Evolutionary conservation across 1,284 basidiomycete genomes (phyloP).

Genomic region (Wallemia mellicola): DNA sequence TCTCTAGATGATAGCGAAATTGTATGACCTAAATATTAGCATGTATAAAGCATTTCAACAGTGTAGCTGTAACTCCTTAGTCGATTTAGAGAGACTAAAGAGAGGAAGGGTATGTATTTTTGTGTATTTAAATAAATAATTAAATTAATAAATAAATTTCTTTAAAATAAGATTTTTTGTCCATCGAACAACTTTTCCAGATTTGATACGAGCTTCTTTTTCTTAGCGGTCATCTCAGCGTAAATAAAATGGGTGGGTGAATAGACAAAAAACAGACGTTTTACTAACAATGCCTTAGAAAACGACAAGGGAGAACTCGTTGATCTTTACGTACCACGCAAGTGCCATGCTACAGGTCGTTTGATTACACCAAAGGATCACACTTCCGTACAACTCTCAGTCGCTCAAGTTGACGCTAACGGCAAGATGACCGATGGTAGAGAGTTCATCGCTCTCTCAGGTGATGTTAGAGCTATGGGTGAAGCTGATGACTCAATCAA

Average conservation of each 20-base stretch:
- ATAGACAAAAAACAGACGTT: background rate
- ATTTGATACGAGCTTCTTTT: background rate
- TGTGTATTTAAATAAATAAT: too few relatives aligned
- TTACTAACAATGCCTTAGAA: background rate
- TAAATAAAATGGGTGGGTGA: background rate
- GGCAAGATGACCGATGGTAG: conserved; percentile 63
- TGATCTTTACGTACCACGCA: conserved; percentile 99
- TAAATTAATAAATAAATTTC: too few relatives aligned
- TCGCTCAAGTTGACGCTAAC: conserved; percentile 78
- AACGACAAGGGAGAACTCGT: conserved; percentile 63
- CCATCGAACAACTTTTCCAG: background rate
- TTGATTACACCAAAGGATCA: conserved; percentile 97
- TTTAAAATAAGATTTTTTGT: too few relatives aligned
- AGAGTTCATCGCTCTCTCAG: conserved; percentile 79
- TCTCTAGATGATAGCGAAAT: too few relatives aligned
- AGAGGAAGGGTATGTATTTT: too few relatives aligned
- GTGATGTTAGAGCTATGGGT: conserved; percentile 72
- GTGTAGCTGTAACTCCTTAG: too few relatives aligned
- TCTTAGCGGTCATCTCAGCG: background rate
- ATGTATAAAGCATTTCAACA: too few relatives aligned
- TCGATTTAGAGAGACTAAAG: too few relatives aligned
- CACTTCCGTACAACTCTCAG: conserved; percentile 84
- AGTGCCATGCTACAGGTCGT: conserved; percentile 90
- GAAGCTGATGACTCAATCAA: conserved; percentile 94
- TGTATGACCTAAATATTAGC: too few relatives aligned